These are phyloP conservation scores for Boletus rubropictus DNA, from an alignment of 768 basidiomycete genomes.

Conservation along the genomic window DNA sequence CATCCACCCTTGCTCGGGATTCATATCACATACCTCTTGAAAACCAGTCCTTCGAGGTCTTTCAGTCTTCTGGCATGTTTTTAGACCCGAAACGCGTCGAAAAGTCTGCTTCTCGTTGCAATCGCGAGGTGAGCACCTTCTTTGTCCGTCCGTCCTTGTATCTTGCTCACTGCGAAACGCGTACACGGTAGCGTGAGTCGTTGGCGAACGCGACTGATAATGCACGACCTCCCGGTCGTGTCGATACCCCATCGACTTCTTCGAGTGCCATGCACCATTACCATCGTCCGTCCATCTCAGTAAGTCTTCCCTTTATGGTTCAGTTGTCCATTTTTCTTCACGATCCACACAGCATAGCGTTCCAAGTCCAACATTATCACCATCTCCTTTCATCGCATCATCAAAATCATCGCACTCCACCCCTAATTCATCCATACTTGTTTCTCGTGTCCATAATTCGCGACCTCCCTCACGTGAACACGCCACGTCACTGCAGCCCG, in stretches of 20 bases:
- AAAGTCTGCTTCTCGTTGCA: neutral
- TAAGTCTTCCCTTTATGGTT: slow-evolving; percentile 6
- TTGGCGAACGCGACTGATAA: slow-evolving; percentile 1
- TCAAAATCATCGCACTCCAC: slow-evolving; percentile 3
- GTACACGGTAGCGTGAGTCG: slow-evolving; percentile 11
- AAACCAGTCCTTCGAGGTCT: neutral
- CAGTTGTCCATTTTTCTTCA: neutral
- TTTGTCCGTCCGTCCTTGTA: neutral
- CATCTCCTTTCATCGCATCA: neutral
- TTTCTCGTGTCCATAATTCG: slow-evolving; percentile 2
- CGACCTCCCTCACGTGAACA: slow-evolving; percentile 2
- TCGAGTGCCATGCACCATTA: slow-evolving; percentile 1
- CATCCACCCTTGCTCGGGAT: slow-evolving; percentile 12
- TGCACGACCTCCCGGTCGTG: slow-evolving; percentile 3
- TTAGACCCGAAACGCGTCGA: slow-evolving; percentile 8
- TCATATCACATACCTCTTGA: slow-evolving; percentile 3
- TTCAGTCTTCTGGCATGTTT: neutral
- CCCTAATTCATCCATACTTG: slow-evolving; percentile 4
- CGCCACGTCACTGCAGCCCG: neutral
- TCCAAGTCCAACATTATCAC: neutral
- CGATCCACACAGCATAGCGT: slow-evolving; percentile 6
- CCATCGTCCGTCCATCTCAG: slow-evolving; percentile 10
- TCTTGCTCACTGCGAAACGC: slow-evolving; percentile 3
- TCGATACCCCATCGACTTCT: slow-evolving; percentile 8
- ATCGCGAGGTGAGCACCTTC: slow-evolving; percentile 11